Conservation (phyloP, 2,329 filamentous ascomycete species). For the Pseudogymnoascus sp. region DNA sequence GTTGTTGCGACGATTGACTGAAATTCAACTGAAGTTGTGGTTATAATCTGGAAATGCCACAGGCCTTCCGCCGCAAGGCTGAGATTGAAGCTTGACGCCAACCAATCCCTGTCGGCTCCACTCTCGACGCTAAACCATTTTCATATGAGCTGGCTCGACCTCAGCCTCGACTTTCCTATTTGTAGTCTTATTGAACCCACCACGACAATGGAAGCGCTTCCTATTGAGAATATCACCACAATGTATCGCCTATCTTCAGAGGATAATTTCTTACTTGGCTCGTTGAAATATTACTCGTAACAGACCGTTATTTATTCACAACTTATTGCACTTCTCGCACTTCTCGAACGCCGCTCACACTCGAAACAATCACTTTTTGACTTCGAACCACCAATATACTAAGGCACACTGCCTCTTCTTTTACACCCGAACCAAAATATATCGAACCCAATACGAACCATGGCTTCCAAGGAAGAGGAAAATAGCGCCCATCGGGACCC, state of each 20-base stretch:
- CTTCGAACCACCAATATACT: not conserved
- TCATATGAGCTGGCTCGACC: no score
- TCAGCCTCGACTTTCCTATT: slow-evolving; percentile 6
- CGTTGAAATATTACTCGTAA: not conserved
- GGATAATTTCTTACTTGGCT: not conserved
- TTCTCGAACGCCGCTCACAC: not conserved
- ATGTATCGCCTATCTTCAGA: not conserved
- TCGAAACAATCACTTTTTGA: not conserved
- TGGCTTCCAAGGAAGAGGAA: slow-evolving; percentile 4
- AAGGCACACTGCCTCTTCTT: not conserved
- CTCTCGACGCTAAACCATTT: no score
- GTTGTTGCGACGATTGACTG: not conserved
- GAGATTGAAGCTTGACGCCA: not conserved
- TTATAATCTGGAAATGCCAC: not conserved
- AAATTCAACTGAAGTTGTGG: not conserved
- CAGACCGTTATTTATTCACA: not conserved
- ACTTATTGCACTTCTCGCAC: not conserved
- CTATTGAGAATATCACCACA: not conserved
- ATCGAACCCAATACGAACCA: not conserved
- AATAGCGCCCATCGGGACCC: not conserved
- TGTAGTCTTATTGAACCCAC: not conserved
- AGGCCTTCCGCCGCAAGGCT: slow-evolving; percentile 6
- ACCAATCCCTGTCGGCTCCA: no score
- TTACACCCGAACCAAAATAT: not conserved
- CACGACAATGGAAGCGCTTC: not conserved